Base-by-base conservation (phyloP, 2,329 filamentous ascomycete genomes). In the Didymella lethalis region DNA sequence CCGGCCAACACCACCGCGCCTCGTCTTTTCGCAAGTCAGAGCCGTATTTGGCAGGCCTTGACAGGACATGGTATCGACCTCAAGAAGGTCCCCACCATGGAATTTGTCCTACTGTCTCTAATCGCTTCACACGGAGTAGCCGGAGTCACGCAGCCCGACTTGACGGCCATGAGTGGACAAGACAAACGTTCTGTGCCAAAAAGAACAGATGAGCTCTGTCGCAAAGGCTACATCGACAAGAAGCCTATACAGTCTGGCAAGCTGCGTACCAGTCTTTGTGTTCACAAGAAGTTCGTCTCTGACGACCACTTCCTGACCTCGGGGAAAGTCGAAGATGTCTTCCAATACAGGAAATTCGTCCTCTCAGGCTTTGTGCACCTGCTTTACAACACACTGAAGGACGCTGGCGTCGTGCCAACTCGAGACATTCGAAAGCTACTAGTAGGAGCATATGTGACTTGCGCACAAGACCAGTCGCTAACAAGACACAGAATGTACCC, bases 141-240 rank as follows among this genome's bases (percentile, higher is more conserved):
- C 16, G 87, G 87, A 6, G 84, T 89, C 44, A 70, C 84, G 2
- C 87, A 89, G 68, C 82, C 85, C 2, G 81, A 86, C 2, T 73
- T 89, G 36, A 80, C 81, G 40, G 77, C 74, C 51, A 66, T 84
- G 23, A 86, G 84, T 62, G 84, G 84, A 6, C 87, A 89, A 73
- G 86, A 89, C 70, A 89, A 88, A 69, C 81, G 86, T 45, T 89
- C 87, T 1, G 83, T 89, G 2, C 87, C 87, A 1, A 81, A 84
- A 61, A 79, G 87, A 38, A 89, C 87, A 3, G 84, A 88, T 61
- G 73, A 78, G 3, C 77, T 89, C 38, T 79, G 81, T 6, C 72
- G 78, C 34, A 87, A 85, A 63, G 86, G 86, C 0, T 88, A 89
- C 68, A 88, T 89, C 53, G 79, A 82, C 40, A 89, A 89, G 62